Evolutionary conservation across 768 basidiomycete genomes (phyloP).

Genomic region (Tulasnella sp.): DNA sequence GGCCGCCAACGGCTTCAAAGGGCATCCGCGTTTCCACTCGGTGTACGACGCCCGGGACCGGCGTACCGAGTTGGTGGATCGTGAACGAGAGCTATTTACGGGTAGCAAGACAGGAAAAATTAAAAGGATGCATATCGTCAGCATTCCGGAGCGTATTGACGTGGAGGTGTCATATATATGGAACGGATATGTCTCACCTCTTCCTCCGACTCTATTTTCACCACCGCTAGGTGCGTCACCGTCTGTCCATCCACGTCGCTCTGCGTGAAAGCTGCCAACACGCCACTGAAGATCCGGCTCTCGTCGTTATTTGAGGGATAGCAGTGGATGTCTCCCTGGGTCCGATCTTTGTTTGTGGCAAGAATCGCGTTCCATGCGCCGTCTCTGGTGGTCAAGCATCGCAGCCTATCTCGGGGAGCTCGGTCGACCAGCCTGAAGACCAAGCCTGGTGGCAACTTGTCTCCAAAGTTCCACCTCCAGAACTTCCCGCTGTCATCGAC

Average conservation of each 20-base stretch:
- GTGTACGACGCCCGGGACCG: neutral
- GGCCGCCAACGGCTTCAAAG: conserved; percentile 16
- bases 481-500: conserved; percentile 23
- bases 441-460: conserved; percentile 15
- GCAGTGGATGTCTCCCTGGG: conserved; percentile 15
- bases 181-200: conserved; percentile 1
- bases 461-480: conserved; percentile 18
- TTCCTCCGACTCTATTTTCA: conserved; percentile 13
- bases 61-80: conserved; percentile 16
- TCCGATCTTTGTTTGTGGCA: conserved; percentile 15
- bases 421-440: conserved; percentile 21
- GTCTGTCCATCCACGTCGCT: neutral
- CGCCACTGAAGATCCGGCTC: conserved; percentile 11
- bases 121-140: neutral
- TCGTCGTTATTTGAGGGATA: conserved; percentile 21
- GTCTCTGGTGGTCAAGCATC: conserved; percentile 21
- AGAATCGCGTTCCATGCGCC: conserved; percentile 25
- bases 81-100: conserved; percentile 18
- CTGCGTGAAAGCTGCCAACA: conserved; percentile 18
- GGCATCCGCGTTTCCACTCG: conserved; percentile 25
- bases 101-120: neutral
- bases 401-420: conserved; percentile 5
- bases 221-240: conserved; percentile 10
- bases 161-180: neutral
- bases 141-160: neutral